phyloP scores from a whole-genome alignment of 768 basidiomycete genomes.

The Mycena pura region DNA sequence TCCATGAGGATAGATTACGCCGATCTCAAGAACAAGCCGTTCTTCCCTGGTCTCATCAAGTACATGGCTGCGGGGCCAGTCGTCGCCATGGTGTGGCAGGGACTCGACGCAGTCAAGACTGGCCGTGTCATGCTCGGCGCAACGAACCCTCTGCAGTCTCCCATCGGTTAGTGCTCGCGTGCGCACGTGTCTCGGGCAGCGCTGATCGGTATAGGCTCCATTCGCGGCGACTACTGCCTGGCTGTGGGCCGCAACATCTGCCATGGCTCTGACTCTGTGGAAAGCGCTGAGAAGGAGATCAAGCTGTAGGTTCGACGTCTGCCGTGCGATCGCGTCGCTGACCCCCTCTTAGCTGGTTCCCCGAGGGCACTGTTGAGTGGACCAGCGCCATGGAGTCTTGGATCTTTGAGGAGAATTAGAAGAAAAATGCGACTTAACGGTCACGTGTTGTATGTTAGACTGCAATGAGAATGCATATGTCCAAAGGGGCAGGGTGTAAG shows the following conservation, averaged over 20 bases:
- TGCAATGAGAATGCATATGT: no score
- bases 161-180: conserved; percentile 64
- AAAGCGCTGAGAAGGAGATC: conserved; percentile 94
- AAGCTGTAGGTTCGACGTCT: conserved; percentile 64
- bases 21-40: conserved; percentile 91
- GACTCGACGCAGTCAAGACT: conserved; percentile 92
- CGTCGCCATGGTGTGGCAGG: conserved; percentile 95
- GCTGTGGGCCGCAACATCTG: conserved; percentile 95
- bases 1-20: conserved; percentile 75
- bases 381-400: conserved; percentile 66
- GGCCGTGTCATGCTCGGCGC: conserved; percentile 96
- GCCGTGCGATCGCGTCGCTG: conserved; percentile 9
- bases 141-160: conserved; percentile 93
- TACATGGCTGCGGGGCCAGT: conserved; percentile 98
- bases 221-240: conserved; percentile 95
- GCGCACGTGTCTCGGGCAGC: conserved; percentile 3
- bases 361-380: conserved; percentile 82
- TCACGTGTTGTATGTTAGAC: conserved; percentile 20
- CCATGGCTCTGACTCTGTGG: conserved; percentile 90
- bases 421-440: conserved; percentile 3
- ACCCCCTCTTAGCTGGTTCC: conserved; percentile 78
- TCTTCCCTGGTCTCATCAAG: conserved; percentile 96
- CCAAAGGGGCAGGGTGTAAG: no score
- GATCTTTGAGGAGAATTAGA: conserved; percentile 75
- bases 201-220: conserved; percentile 67